These are phyloP conservation scores for Pestalotiopsis sp. DNA, from an alignment of 2,329 filamentous ascomycete genomes.

Conservation along the genomic window DNA sequence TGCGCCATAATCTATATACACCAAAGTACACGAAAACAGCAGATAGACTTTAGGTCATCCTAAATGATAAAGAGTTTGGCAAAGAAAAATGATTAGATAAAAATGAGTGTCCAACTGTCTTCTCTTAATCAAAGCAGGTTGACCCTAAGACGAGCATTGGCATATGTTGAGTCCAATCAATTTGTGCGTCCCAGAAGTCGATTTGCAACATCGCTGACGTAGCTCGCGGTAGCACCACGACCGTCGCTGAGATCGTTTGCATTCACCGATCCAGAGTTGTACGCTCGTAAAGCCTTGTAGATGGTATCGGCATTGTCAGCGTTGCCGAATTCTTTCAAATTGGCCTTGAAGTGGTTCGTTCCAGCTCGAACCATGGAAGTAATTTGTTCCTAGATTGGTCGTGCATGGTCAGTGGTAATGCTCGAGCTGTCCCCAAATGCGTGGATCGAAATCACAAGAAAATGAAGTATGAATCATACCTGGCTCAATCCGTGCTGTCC, in stretches of 20 bases:
- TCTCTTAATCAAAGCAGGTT: too few species aligned
- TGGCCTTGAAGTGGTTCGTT: conserved; percentile 30
- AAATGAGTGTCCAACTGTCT: too few species aligned
- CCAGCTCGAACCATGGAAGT: conserved; percentile 35
- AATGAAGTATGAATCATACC: conserved; percentile 20
- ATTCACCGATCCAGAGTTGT: conserved; percentile 43
- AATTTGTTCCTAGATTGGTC: conserved; percentile 30
- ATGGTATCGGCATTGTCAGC: conserved; percentile 30
- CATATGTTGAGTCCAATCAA: not conserved
- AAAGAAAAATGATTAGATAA: too few species aligned
- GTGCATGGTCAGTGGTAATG: too few species aligned
- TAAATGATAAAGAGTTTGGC: too few species aligned
- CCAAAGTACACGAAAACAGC: too few species aligned
- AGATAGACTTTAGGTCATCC: too few species aligned
- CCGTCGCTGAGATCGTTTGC: conserved; percentile 36
- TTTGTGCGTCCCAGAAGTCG: conserved; percentile 36
- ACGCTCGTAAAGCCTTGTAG: conserved; percentile 41
- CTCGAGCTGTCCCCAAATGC: too few species aligned
- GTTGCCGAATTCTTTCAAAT: conserved; percentile 31
- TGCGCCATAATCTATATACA: too few species aligned
- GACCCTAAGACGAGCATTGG: too few species aligned
- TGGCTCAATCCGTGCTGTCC: conserved; percentile 33
- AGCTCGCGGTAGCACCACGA: conserved; percentile 36
- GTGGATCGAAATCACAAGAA: too few species aligned
- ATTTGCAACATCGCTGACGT: conserved; percentile 43